These are phyloP conservation scores for Pneumocystis carinii DNA, from an alignment of 1,139 yeast genomes.

Conservation along the genomic window DNA sequence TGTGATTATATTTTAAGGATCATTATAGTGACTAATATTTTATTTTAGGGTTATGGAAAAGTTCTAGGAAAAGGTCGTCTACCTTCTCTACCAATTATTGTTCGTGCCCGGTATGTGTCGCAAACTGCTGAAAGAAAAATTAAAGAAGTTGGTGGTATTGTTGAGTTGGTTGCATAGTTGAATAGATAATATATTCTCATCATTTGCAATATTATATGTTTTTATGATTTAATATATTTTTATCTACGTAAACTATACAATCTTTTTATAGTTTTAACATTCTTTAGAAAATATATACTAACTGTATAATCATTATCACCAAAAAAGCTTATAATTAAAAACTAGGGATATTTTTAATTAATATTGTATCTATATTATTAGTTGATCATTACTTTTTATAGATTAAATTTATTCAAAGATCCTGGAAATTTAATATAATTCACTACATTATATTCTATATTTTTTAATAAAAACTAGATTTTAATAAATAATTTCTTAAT, in stretches of 20 bases:
- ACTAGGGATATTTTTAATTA: background rate
- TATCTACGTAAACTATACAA: background rate
- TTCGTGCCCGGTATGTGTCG: constrained; percentile 98
- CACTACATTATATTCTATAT: background rate
- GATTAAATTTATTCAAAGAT: too few relatives aligned
- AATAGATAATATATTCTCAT: background rate
- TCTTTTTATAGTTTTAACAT: background rate
- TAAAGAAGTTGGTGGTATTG: constrained; percentile 99
- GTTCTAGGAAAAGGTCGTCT: constrained; percentile 98
- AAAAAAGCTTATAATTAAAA: background rate
- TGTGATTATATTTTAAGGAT: constrained; percentile 13
- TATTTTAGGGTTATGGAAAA: constrained; percentile 77
- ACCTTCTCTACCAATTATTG: constrained; percentile 97
- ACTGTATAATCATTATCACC: background rate
- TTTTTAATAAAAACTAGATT: too few relatives aligned
- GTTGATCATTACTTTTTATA: too few relatives aligned
- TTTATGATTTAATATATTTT: background rate
- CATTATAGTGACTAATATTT: background rate
- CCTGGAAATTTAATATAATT: background rate
- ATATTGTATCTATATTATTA: background rate
- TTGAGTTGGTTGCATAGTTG: constrained; percentile 89
- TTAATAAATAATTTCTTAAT: too few relatives aligned
- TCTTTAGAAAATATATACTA: background rate
- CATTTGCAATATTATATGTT: background rate
- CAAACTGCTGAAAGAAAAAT: constrained; percentile 99